phyloP scores from a whole-genome alignment of 495 filamentous ascomycete species.

The Xylaria venustula region DNA sequence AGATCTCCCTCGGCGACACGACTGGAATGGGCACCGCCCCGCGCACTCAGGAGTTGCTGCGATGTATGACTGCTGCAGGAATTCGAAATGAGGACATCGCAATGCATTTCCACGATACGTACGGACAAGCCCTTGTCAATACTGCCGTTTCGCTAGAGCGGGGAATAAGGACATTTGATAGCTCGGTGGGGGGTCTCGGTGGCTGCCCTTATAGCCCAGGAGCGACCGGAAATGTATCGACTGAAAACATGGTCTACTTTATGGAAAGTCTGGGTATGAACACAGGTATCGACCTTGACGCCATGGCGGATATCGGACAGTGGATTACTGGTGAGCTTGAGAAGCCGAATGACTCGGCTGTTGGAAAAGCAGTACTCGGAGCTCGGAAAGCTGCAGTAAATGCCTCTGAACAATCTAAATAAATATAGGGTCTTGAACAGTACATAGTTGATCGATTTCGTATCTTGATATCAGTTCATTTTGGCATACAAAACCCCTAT shows the following conservation, averaged over 20 bases:
- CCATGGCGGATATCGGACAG: constrained; percentile 74
- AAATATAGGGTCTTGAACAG: not conserved
- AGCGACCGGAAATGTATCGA: constrained; percentile 92
- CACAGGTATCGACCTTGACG: constrained; percentile 83
- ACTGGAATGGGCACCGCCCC: constrained; percentile 96
- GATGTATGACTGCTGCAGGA: constrained; percentile 69
- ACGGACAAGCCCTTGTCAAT: constrained; percentile 91
- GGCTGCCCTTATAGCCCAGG: constrained; percentile 94
- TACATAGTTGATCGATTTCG: not conserved
- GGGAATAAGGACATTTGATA: constrained; percentile 87
- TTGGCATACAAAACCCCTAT: too few species aligned
- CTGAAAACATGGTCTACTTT: constrained; percentile 90
- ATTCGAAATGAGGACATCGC: constrained; percentile 79
- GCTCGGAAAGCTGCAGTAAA: constrained; percentile 31
- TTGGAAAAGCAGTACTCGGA: constrained; percentile 74
- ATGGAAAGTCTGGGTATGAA: constrained; percentile 82
- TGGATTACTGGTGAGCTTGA: constrained; percentile 90
- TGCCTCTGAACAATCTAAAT: not conserved
- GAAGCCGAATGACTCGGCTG: constrained; percentile 68
- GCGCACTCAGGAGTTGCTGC: constrained; percentile 67
- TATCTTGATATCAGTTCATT: not conserved
- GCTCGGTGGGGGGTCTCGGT: constrained; percentile 84
- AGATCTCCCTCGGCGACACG: constrained; percentile 91
- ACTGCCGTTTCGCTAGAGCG: constrained; percentile 82
- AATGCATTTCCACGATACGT: constrained; percentile 96